Percentiles rank a stretch among this genome's conserved stretches.
phyloP scores from a whole-genome alignment of 768 basidiomycete species.

The Mycena metata region DNA sequence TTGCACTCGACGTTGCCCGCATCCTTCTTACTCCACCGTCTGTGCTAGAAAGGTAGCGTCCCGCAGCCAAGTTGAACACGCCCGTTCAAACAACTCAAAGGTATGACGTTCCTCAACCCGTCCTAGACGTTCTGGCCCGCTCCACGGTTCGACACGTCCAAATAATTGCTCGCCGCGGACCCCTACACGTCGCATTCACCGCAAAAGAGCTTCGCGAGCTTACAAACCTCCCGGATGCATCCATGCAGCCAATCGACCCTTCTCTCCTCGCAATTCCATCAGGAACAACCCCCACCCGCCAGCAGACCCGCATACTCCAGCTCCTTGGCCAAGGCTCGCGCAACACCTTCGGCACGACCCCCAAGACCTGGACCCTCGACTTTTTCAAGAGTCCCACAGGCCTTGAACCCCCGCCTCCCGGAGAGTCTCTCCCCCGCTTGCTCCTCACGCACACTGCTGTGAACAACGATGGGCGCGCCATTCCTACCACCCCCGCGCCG shows the following conservation, averaged over 20 bases:
- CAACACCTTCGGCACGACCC: conserved; percentile 59
- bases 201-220: conserved; percentile 95
- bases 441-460: conserved; percentile 73
- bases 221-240: conserved; percentile 71
- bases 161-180: conserved; percentile 89
- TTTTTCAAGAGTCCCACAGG: conserved; percentile 83
- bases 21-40: conserved; percentile 84
- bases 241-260: conserved; percentile 73
- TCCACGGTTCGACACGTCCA: conserved; percentile 82
- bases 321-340: conserved; percentile 77
- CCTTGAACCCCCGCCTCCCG: conserved; percentile 48
- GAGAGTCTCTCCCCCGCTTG: conserved; percentile 52
- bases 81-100: background rate
- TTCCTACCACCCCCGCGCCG: conserved; percentile 69
- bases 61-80: background rate
- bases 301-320: conserved; percentile 76
- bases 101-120: conserved; percentile 84
- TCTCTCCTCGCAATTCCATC: conserved; percentile 56
- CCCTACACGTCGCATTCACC: conserved; percentile 90
- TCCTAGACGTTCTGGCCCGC: conserved; percentile 73
- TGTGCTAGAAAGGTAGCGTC: conserved; percentile 58
- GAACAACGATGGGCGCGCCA: conserved; percentile 62
- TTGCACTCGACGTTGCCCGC: conserved; percentile 92
- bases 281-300: conserved; percentile 61
- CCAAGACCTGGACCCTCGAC: conserved; percentile 83